Evolutionary conservation across 345 rosid species (phyloP).

Genomic region (Alliaria petiolata): DNA sequence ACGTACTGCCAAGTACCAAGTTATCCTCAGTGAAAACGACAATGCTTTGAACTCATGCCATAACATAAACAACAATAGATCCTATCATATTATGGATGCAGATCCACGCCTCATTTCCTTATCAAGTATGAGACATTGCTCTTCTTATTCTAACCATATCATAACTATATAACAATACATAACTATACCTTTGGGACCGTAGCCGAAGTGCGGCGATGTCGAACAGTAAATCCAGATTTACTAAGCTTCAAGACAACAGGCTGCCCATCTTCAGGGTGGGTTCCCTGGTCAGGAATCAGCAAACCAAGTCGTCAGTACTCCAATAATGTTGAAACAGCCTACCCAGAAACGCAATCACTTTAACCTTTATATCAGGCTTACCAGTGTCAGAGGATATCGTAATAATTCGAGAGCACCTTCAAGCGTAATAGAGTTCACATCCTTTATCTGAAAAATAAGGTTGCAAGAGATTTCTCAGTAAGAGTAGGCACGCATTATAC

Average conservation of each 20-base stretch:
- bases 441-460: conserved; percentile 73
- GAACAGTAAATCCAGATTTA: conserved; percentile 60
- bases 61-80: background rate
- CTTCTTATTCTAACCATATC: conserved; percentile 1
- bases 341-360: conserved; percentile 8
- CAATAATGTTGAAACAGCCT: conserved; percentile 2
- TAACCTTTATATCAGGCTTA: conserved; percentile 31
- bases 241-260: conserved; percentile 67
- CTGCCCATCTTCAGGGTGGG: conserved; percentile 78
- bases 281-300: conserved; percentile 52
- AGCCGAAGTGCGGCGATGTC: conserved; percentile 72
- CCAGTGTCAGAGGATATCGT: conserved; percentile 77
- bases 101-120: conserved; percentile 12
- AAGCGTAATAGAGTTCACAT: conserved; percentile 55
- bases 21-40: background rate
- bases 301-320: conserved; percentile 6
- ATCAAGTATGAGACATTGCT: background rate
- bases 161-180: background rate
- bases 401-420: conserved; percentile 78
- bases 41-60: conserved; percentile 3
- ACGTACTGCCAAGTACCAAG: conserved; percentile 49
- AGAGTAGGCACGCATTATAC: background rate
- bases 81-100: background rate
- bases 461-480: conserved; percentile 7
- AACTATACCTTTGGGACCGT: conserved; percentile 78